Conservation (phyloP, 2,329 filamentous ascomycete genomes). For the Epichloe coenophiala region DNA sequence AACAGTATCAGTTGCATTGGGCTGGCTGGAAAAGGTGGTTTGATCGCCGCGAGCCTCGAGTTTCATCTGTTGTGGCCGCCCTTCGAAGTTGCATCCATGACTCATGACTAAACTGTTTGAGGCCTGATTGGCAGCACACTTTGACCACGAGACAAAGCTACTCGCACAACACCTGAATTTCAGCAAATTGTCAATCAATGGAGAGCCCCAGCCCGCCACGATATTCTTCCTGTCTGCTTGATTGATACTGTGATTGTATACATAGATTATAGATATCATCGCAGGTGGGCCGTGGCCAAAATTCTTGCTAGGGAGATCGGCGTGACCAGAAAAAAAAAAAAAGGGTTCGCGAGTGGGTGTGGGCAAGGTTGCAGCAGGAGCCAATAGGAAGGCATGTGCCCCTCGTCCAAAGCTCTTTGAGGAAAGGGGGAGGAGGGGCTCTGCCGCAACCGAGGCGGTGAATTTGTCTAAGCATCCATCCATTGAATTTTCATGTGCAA, state of each 20-base stretch:
- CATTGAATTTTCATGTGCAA: neutral
- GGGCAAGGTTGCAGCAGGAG: neutral
- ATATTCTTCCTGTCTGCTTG: neutral
- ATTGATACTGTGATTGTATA: neutral
- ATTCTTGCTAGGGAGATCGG: too few species aligned
- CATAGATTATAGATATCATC: neutral
- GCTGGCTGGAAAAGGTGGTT: neutral
- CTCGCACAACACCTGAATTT: neutral
- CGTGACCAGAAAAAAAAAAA: neutral
- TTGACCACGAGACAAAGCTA: neutral
- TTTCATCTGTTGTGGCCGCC: neutral
- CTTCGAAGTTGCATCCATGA: too few species aligned
- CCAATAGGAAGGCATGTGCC: constrained; percentile 1
- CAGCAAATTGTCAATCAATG: neutral
- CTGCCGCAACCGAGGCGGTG: neutral
- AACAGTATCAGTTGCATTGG: too few species aligned
- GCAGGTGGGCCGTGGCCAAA: neutral
- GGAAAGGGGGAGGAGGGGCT: neutral
- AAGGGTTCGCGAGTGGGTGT: neutral
- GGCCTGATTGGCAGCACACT: neutral
- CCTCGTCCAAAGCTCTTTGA: neutral
- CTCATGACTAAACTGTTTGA: neutral
- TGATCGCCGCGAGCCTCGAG: neutral
- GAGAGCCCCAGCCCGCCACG: neutral
- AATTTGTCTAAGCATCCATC: too few species aligned